These are phyloP conservation scores for Phytophthora sansomeana DNA, from an alignment of 352 stramenopile species.

Conservation along the genomic window DNA sequence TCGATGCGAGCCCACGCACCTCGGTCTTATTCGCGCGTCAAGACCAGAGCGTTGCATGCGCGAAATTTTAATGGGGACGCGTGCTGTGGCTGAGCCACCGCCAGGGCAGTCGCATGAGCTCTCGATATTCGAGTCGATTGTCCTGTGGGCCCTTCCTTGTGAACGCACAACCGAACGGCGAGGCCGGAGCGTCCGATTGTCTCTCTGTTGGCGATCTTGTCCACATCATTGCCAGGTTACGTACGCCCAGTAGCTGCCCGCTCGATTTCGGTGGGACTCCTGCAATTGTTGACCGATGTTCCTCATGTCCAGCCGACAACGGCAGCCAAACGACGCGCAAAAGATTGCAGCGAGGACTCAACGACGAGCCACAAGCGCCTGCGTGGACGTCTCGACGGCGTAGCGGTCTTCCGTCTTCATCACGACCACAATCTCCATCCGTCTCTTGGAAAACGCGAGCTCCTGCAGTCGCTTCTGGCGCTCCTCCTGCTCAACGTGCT, in stretches of 20 bases:
- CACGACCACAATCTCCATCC: constrained; percentile 47
- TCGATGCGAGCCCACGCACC: background rate
- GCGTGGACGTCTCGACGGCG: constrained; percentile 35
- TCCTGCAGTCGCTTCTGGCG: constrained; percentile 54
- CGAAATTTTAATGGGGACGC: constrained; percentile 4
- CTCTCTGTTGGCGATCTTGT: constrained; percentile 13
- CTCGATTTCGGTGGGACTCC: constrained; percentile 23
- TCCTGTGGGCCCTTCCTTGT: constrained; percentile 24
- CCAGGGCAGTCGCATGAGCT: background rate
- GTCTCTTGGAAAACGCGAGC: constrained; percentile 72
- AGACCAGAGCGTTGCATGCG: background rate
- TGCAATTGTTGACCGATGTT: constrained; percentile 17
- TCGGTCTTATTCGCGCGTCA: constrained; percentile 1
- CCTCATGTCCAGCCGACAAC: constrained; percentile 21
- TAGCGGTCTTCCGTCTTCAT: constrained; percentile 36
- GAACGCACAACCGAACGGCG: constrained; percentile 20
- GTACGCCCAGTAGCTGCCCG: constrained; percentile 15
- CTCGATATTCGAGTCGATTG: constrained; percentile 2
- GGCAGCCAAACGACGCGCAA: constrained; percentile 4
- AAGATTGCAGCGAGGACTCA: constrained; percentile 23
- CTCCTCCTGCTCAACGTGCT: constrained; percentile 18
- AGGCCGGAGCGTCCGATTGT: constrained; percentile 23
- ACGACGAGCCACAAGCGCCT: constrained; percentile 16
- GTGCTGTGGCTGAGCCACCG: constrained; percentile 4
- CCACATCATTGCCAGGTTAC: constrained; percentile 28